Evolutionary conservation across 495 filamentous ascomycete genomes (phyloP).

Genomic region (Penicillium salamii): DNA sequence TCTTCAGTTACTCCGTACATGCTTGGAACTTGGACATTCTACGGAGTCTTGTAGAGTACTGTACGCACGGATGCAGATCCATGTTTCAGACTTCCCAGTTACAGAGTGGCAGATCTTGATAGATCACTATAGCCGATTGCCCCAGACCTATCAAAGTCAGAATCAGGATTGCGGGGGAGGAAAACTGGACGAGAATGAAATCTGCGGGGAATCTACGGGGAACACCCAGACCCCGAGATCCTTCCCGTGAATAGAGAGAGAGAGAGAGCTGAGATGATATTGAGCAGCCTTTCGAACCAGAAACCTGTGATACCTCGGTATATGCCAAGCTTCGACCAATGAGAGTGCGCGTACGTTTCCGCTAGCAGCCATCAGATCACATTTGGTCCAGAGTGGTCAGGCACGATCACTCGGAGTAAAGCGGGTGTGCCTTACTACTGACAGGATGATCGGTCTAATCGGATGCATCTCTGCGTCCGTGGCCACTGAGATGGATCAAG

Average conservation of each 20-base stretch:
- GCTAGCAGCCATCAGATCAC: too few relatives aligned
- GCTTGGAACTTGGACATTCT: too few relatives aligned
- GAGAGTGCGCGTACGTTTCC: not conserved
- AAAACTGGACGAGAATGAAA: not conserved
- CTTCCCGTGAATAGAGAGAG: not conserved
- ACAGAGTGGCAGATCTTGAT: not conserved
- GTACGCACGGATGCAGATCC: not conserved
- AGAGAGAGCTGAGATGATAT: not conserved
- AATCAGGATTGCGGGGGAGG: conserved; percentile 8
- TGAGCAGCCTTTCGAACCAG: not conserved
- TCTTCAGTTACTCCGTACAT: too few relatives aligned
- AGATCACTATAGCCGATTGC: not conserved
- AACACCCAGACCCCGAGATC: not conserved
- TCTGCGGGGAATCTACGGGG: not conserved
- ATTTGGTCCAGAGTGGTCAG: conserved; percentile 1
- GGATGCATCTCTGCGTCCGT: not conserved
- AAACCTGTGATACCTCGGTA: conserved; percentile 24
- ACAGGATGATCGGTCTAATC: not conserved
- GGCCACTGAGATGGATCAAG: not conserved
- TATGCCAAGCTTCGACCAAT: conserved; percentile 13
- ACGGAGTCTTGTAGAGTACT: too few relatives aligned
- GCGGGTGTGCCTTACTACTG: not conserved
- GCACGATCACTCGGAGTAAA: not conserved
- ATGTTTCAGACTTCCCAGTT: not conserved
- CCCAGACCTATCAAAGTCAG: not conserved